phyloP scores from a whole-genome alignment of 495 filamentous ascomycete genomes.

The Penicillium cataractarum region DNA sequence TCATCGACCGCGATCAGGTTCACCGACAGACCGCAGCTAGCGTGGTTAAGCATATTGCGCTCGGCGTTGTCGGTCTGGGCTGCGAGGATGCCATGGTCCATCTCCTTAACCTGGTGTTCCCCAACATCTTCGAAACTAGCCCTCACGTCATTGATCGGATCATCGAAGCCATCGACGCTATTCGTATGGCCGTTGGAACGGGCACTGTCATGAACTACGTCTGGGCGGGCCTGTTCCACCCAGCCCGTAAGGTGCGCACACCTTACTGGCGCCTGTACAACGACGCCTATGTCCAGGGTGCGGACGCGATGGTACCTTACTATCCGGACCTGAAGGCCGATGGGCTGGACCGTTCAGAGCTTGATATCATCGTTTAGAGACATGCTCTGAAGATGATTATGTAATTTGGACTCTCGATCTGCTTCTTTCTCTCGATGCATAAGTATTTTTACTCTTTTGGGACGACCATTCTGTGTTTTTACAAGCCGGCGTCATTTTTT shows the following conservation, averaged over 20 bases:
- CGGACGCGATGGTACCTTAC: slow-evolving; percentile 94
- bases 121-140: slow-evolving; percentile 97
- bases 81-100: slow-evolving; percentile 99
- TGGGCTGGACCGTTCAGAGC: slow-evolving; percentile 71
- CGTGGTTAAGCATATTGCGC: slow-evolving; percentile 95
- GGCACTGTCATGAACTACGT: slow-evolving; percentile 95
- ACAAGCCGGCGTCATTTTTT: slow-evolving; percentile 27
- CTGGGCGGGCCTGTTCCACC: slow-evolving; percentile 96
- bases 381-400: slow-evolving; percentile 50
- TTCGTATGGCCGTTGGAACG: slow-evolving; percentile 89
- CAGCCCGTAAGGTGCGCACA: slow-evolving; percentile 86
- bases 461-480: slow-evolving; percentile 16
- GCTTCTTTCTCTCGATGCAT: slow-evolving; percentile 27
- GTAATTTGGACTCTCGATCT: slow-evolving; percentile 19
- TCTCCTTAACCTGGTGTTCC: slow-evolving; percentile 92
- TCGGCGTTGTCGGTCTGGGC: slow-evolving; percentile 95
- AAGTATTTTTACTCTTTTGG: slow-evolving; percentile 15
- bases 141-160: slow-evolving; percentile 99
- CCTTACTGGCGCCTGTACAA: slow-evolving; percentile 98
- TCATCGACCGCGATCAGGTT: slow-evolving; percentile 98
- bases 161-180: slow-evolving; percentile 95
- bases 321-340: slow-evolving; percentile 85
- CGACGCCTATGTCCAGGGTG: slow-evolving; percentile 91
- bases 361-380: slow-evolving; percentile 84
- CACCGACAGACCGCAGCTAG: slow-evolving; percentile 95